phyloP scores from a whole-genome alignment of 1,284 basidiomycete genomes.

The Austroboletus novae-zelandiae region DNA sequence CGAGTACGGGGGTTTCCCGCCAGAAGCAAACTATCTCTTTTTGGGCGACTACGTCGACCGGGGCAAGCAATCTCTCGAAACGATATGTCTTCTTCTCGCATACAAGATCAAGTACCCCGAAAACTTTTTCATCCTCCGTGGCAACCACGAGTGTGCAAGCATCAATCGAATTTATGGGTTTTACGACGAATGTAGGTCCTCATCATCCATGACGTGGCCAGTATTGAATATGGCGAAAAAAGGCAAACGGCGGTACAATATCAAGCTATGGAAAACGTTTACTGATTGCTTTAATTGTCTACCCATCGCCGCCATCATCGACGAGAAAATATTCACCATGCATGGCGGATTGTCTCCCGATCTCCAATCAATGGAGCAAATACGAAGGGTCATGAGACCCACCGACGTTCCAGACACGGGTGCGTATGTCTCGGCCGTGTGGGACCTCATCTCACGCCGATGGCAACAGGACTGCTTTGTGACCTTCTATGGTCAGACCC shows the following conservation, averaged over 20 bases:
- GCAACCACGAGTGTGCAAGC: slow-evolving; percentile 93
- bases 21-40: slow-evolving; percentile 96
- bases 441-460: slow-evolving; percentile 12
- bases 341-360: slow-evolving; percentile 93
- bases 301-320: slow-evolving; percentile 94
- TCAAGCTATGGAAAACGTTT: slow-evolving; percentile 98
- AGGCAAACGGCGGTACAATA: slow-evolving; percentile 98
- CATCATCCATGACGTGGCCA: not conserved
- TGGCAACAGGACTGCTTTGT: slow-evolving; percentile 75
- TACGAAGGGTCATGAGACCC: slow-evolving; percentile 97
- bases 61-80: slow-evolving; percentile 93
- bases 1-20: slow-evolving; percentile 94
- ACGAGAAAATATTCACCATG: slow-evolving; percentile 97
- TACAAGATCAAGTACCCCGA: slow-evolving; percentile 99
- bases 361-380: slow-evolving; percentile 99
- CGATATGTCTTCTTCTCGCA: slow-evolving; percentile 86
- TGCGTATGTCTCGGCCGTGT: slow-evolving; percentile 36
- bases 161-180: slow-evolving; percentile 97
- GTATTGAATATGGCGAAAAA: slow-evolving; percentile 15
- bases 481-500: slow-evolving; percentile 99
- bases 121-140: slow-evolving; percentile 95
- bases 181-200: slow-evolving; percentile 87
- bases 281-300: slow-evolving; percentile 97
- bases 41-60: slow-evolving; percentile 95
- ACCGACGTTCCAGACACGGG: slow-evolving; percentile 99